phyloP scores from a whole-genome alignment of 768 basidiomycete genomes.

The Suillus spraguei region DNA sequence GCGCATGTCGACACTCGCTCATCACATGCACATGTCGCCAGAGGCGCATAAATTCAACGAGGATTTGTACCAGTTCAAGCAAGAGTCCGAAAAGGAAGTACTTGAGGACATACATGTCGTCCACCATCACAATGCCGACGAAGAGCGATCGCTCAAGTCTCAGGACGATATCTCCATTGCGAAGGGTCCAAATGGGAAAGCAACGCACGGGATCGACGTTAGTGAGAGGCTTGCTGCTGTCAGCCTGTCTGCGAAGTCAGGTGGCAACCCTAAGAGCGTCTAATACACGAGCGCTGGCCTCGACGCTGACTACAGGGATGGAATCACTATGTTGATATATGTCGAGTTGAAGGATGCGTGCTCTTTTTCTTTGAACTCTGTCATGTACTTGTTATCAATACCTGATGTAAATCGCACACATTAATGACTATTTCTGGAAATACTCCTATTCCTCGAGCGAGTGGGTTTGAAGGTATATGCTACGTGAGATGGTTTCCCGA shows the following conservation, averaged over 20 bases:
- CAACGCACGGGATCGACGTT: slow-evolving; percentile 25
- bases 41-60: slow-evolving; percentile 54
- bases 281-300: slow-evolving; percentile 14
- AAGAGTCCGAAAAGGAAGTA: slow-evolving; percentile 68
- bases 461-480: background rate
- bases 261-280: slow-evolving; percentile 16
- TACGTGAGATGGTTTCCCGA: too few species aligned
- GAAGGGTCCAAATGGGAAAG: slow-evolving; percentile 12
- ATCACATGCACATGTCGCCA: slow-evolving; percentile 41
- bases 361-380: slow-evolving; percentile 1
- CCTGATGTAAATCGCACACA: slow-evolving; percentile 1
- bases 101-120: slow-evolving; percentile 46
- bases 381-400: slow-evolving; percentile 9
- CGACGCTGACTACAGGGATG: background rate
- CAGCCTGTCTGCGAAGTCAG: slow-evolving; percentile 34
- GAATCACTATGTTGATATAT: background rate
- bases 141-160: slow-evolving; percentile 9
- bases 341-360: background rate
- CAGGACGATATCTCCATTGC: slow-evolving; percentile 8
- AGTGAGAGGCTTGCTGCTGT: slow-evolving; percentile 30
- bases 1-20: slow-evolving; percentile 64
- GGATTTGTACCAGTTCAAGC: slow-evolving; percentile 70
- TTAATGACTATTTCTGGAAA: slow-evolving; percentile 5
- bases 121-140: slow-evolving; percentile 46
- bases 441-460: background rate